Base-by-base conservation (phyloP, 352 stramenopile genomes). In the Phytophthora aleatoria region DNA sequence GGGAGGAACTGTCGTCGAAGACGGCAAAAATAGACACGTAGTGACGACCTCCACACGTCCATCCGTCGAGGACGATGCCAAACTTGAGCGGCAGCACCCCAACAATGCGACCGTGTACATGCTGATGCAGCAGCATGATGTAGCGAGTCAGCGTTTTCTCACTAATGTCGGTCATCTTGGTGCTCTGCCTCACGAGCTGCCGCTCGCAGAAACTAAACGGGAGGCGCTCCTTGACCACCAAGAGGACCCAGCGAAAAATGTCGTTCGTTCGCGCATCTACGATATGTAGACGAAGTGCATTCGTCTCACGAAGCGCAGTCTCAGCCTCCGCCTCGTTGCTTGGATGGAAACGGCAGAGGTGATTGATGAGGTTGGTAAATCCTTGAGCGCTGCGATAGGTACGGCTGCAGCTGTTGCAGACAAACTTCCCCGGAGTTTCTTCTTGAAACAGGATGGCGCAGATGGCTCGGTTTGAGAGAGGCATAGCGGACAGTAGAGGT, bases 171-270 rank as follows among this genome's bases (percentile, higher is more conserved):
- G 7, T 47, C n/a, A 47, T 28, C 5, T 54, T 59, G 4, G 50
- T n/a, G 13, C 27, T 71, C 41, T 63, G 41, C 0, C 6, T n/a
- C n/a, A 47, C 4, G 63, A 26, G 12, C 56, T n/a, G 43, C 30
- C 4, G 27, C 26, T 52, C 45, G 12, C 45, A 52, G 16, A 43
- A 43, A 20, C 33, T 10, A 50, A 50, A 50, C 11, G 44, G 7
- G 26, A 52, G 9, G 20, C 45, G 11, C 28, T 52, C 45, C 45
- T n/a, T 39, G 0, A 39, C 27, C 5, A 26, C 26, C 45, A 15
- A 52, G 15, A 39, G 12, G 13, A 12, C 26, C 27, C 35, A 2
- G 20, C 45, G 27, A 6, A 39, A 39, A 7, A 52, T 39, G 13
- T 39, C 45, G 45, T 1, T 39, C 1, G 27, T 39, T 26, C 15